Evolutionary conservation across 352 stramenopile species (phyloP).

Genomic region (Globisporangium uncinulatum): DNA sequence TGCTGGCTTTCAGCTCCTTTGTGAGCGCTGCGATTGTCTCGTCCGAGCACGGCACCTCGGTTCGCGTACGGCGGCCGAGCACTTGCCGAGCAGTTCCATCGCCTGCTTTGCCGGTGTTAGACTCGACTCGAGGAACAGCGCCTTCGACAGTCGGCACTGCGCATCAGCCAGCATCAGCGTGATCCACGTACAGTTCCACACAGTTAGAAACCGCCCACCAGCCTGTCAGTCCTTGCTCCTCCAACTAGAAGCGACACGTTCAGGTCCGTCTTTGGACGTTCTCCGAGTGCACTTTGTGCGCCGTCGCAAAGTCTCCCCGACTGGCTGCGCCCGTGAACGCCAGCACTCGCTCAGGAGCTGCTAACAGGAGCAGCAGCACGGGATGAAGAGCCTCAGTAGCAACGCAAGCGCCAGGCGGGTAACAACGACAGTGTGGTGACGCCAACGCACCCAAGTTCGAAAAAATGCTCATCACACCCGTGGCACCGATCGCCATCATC

Average conservation of each 20-base stretch:
- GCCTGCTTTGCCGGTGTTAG: constrained; percentile 89
- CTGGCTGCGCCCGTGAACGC: constrained; percentile 72
- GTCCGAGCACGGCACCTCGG: constrained; percentile 58
- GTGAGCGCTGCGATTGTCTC: constrained; percentile 61
- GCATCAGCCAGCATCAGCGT: too few species aligned
- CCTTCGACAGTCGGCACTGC: constrained; percentile 87
- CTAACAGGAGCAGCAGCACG: constrained; percentile 4
- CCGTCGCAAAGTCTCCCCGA: constrained; percentile 72
- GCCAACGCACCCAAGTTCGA: constrained; percentile 74
- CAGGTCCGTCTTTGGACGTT: constrained; percentile 43
- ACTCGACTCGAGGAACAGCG: constrained; percentile 89
- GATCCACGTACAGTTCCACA: too few species aligned
- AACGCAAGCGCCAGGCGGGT: neutral
- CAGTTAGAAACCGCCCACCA: neutral
- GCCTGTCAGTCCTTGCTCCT: neutral
- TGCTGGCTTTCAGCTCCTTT: constrained; percentile 61
- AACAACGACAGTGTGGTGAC: neutral
- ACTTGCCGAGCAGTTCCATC: constrained; percentile 86
- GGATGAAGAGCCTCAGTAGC: neutral
- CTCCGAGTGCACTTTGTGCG: constrained; percentile 77
- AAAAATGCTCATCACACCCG: constrained; percentile 88
- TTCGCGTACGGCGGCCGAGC: constrained; percentile 57
- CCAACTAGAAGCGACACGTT: too few species aligned
- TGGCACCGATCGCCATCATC: constrained; percentile 86
- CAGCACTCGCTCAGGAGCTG: constrained; percentile 83